Conservation (phyloP, 2,329 filamentous ascomycete species). For the Cordyceps cicadae region DNA sequence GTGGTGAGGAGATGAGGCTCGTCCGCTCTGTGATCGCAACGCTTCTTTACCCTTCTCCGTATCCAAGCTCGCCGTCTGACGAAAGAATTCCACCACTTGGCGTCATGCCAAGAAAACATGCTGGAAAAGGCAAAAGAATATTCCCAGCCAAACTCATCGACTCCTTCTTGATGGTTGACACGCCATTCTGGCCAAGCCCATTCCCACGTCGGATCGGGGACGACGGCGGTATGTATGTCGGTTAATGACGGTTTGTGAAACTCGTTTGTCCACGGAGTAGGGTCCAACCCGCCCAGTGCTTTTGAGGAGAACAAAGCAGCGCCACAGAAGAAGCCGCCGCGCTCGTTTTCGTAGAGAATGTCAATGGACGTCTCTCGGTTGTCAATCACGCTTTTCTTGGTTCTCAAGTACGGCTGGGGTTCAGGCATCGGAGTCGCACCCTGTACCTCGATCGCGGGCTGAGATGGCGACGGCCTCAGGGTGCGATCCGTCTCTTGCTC, state of each 20-base stretch:
- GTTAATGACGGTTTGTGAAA: constrained; percentile 53
- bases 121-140: constrained; percentile 83
- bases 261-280: constrained; percentile 74
- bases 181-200: constrained; percentile 69
- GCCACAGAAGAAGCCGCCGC: constrained; percentile 83
- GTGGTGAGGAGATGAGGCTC: constrained; percentile 61
- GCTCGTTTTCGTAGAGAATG: constrained; percentile 90
- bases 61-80: constrained; percentile 88
- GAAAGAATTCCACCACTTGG: constrained; percentile 89
- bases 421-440: constrained; percentile 19
- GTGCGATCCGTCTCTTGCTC: constrained; percentile 4
- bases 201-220: constrained; percentile 91
- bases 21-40: constrained; percentile 31
- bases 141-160: constrained; percentile 87
- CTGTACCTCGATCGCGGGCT: constrained; percentile 28
- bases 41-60: constrained; percentile 63
- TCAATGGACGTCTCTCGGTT: constrained; percentile 59
- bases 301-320: constrained; percentile 80
- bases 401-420: constrained; percentile 27
- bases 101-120: constrained; percentile 76
- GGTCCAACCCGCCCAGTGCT: constrained; percentile 79
- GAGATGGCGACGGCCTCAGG: constrained; percentile 16
- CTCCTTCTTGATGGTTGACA: constrained; percentile 61
- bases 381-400: constrained; percentile 24
- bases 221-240: constrained; percentile 74